Evolutionary conservation across 2,329 filamentous ascomycete species (phyloP), one percentile per base, ranked within the genome.

Genomic region (Penicillium olsonii): DNA sequence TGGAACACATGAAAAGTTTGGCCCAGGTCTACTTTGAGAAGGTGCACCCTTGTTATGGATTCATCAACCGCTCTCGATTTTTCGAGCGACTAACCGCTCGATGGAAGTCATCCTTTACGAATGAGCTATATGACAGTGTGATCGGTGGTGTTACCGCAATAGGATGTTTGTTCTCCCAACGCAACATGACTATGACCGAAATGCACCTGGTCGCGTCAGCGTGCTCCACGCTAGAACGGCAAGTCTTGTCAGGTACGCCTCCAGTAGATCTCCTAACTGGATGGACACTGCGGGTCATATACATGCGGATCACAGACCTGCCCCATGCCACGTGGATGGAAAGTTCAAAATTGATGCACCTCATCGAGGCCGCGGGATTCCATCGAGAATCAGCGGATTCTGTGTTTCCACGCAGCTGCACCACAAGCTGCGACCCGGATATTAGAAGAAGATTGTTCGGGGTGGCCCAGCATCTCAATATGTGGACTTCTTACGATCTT

Each of bases 401-500:
- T 6, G 44, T 55, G 15, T 49, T 54, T n/a, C 58, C 55, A 11
- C 37, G 38, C 18, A 41, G 38, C 9, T 38, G 35, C n/a, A 34
- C 20, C 33, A 38, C 49, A 2, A 39, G 48, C 4, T 46, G 47
- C 14, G 59, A 68, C 24, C 45, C 56, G 11, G 75, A 79, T 11
- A 61, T 69, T 2, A 65, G 68, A 5, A 66, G 71, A 27, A 61
- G 77, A 5, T 55, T 80, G 2, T 58, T 80, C 45, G 73, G 78
- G 24, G 69, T 83, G 1, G 75, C 80, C 0, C 75, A 79, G n/a
- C 80, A 83, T 53, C 68, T 82, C 6, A 82, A 83, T 55, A 75
- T 76, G 4, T 83, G 80, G 80, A 76, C 76, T 11, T 82, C 79
- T 0, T 83, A 80, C 54, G 80, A 84, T 48, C 73, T 82, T 43